phyloP scores from a whole-genome alignment of 2,329 filamentous ascomycete genomes.

The Sclerotinia sclerotiorum region DNA sequence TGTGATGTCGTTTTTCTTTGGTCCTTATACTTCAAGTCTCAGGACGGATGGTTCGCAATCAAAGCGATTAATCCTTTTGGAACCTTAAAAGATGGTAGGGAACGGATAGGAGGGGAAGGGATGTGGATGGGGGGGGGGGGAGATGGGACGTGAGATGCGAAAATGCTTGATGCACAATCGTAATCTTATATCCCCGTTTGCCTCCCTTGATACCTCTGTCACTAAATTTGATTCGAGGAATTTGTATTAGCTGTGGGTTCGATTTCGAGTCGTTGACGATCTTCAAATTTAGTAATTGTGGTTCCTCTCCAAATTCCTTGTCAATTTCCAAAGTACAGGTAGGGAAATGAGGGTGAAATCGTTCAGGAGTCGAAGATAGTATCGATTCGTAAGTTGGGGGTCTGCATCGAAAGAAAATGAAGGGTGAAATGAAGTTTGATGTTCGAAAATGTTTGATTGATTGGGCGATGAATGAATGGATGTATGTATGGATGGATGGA shows the following conservation, averaged over 20 bases:
- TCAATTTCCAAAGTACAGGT: background rate
- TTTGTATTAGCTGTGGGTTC: constrained; percentile 12
- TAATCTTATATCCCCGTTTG: constrained; percentile 13
- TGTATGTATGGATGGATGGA: background rate
- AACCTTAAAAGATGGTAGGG: background rate
- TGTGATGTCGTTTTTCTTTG: constrained; percentile 1
- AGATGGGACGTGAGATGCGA: constrained; percentile 11
- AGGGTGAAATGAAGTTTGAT: constrained; percentile 1
- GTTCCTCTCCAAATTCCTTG: constrained; percentile 11
- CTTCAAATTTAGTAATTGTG: constrained; percentile 19
- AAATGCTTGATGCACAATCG: constrained; percentile 12
- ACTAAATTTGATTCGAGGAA: constrained; percentile 17
- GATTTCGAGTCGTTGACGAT: constrained; percentile 15
- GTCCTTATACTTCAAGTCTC: background rate
- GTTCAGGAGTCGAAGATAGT: constrained; percentile 12
- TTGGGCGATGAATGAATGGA: background rate
- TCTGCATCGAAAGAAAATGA: background rate
- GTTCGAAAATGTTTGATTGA: background rate
- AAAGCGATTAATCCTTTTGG: constrained; percentile 4
- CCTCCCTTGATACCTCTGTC: constrained; percentile 12
- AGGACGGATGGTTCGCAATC: constrained; percentile 13
- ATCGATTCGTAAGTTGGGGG: background rate
- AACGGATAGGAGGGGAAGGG: constrained; percentile 1
- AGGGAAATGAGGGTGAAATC: background rate
- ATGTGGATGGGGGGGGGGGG: background rate